A percentile compares a stretch with the other conserved stretches of the same genome.
Conservation (phyloP, 768 basidiomycete genomes). For the Lactarius pseudohatsudake region DNA sequence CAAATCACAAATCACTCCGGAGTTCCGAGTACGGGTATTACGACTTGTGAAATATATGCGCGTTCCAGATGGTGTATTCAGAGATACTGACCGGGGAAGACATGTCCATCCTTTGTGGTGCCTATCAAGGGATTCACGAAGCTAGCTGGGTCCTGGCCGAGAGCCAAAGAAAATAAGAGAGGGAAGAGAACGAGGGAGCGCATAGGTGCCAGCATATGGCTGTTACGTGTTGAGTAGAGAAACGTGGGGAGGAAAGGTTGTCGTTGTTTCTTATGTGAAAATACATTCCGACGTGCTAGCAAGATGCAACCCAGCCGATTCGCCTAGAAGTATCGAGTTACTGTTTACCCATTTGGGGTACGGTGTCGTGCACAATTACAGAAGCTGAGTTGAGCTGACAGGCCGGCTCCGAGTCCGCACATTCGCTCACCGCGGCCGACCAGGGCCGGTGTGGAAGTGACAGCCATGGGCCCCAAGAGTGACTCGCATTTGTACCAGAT, state of each 20-base stretch:
- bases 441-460: no score
- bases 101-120: constrained; percentile 63
- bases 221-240: not conserved
- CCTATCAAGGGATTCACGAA: constrained; percentile 62
- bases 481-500: no score
- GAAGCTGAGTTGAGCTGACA: no score
- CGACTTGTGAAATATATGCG: not conserved
- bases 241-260: not conserved
- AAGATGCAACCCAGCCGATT: no score
- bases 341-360: no score
- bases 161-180: not conserved
- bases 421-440: no score
- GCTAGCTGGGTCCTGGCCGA: constrained; percentile 30
- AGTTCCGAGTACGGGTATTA: no score
- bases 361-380: no score
- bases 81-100: constrained; percentile 54
- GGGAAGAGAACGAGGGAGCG: not conserved
- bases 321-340: no score
- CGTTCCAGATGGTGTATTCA: no score
- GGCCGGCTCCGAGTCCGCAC: no score
- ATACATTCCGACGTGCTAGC: not conserved
- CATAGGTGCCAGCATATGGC: not conserved
- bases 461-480: no score
- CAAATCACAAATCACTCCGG: not conserved
- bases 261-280: not conserved